These are phyloP conservation scores for Pseudogymnoascus verrucosus DNA, from an alignment of 2,329 filamentous ascomycete genomes.

Conservation along the genomic window DNA sequence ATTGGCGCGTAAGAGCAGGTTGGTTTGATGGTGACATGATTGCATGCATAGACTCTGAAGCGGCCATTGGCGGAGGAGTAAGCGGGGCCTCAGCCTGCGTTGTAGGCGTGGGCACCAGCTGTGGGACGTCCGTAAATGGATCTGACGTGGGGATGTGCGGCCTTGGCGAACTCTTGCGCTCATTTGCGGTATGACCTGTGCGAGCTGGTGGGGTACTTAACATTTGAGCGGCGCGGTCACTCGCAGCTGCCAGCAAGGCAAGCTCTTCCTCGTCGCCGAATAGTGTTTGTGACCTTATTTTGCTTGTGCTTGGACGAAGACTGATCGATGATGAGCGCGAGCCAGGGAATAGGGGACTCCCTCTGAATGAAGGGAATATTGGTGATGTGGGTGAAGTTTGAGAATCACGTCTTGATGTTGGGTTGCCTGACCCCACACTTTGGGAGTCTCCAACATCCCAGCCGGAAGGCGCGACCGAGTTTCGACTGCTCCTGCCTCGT, in stretches of 20 bases:
- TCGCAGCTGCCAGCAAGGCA: neutral
- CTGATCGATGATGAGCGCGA: neutral
- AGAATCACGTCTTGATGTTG: neutral
- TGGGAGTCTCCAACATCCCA: neutral
- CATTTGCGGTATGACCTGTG: neutral
- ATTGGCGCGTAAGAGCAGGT: neutral
- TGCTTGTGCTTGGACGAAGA: neutral
- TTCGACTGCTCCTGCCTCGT: neutral
- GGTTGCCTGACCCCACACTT: neutral
- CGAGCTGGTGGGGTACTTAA: neutral
- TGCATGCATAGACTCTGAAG: neutral
- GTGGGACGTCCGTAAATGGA: neutral
- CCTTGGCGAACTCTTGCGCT: neutral
- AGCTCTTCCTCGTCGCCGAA: neutral
- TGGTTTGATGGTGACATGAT: constrained; percentile 12
- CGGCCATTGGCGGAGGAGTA: constrained; percentile 1
- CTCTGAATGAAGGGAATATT: neutral
- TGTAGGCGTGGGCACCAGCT: neutral
- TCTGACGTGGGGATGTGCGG: neutral
- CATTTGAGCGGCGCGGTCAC: neutral
- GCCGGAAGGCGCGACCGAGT: neutral
- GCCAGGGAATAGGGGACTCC: neutral
- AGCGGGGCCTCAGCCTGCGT: neutral
- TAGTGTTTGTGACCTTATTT: neutral
- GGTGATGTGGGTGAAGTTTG: constrained; percentile 1